Evolutionary conservation across 2,329 filamentous ascomycete species (phyloP).

Genomic region (Hypocreales sp.): DNA sequence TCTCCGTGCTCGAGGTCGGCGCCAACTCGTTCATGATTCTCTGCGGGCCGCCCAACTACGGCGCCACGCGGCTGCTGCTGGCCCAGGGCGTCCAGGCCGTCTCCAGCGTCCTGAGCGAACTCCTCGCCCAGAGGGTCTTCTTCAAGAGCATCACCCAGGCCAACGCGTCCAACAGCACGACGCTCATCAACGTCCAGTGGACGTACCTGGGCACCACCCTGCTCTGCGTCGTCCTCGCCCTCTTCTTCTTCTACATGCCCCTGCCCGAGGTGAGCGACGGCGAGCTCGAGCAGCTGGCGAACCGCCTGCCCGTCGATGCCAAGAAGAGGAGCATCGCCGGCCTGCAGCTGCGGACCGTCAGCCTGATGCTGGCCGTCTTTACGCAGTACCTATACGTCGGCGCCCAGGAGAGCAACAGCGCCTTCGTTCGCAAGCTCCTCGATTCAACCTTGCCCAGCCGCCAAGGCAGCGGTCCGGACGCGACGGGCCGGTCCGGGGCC

Average conservation of each 20-base stretch:
- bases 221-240: conserved; percentile 54
- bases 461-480: conserved; percentile 7
- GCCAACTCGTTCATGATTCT: conserved; percentile 61
- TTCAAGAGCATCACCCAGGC: conserved; percentile 41
- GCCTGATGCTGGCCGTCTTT: conserved; percentile 53
- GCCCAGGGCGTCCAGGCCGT: conserved; percentile 67
- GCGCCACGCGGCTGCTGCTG: conserved; percentile 59
- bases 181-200: conserved; percentile 66
- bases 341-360: conserved; percentile 36
- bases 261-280: conserved; percentile 43
- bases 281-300: conserved; percentile 34
- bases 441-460: conserved; percentile 20
- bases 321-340: conserved; percentile 31
- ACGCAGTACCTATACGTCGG: conserved; percentile 71
- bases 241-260: conserved; percentile 55
- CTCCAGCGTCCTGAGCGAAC: conserved; percentile 54
- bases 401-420: conserved; percentile 50
- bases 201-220: conserved; percentile 70
- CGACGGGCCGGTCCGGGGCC: conserved; percentile 12
- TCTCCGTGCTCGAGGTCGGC: conserved; percentile 64
- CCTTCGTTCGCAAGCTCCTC: conserved; percentile 42
- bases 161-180: conserved; percentile 16
- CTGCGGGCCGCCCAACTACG: conserved; percentile 58
- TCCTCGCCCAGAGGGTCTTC: conserved; percentile 60
- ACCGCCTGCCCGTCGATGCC: conserved; percentile 32